Conservation (phyloP, 2,329 filamentous ascomycete genomes). For the Trichoderma guizhouense region DNA sequence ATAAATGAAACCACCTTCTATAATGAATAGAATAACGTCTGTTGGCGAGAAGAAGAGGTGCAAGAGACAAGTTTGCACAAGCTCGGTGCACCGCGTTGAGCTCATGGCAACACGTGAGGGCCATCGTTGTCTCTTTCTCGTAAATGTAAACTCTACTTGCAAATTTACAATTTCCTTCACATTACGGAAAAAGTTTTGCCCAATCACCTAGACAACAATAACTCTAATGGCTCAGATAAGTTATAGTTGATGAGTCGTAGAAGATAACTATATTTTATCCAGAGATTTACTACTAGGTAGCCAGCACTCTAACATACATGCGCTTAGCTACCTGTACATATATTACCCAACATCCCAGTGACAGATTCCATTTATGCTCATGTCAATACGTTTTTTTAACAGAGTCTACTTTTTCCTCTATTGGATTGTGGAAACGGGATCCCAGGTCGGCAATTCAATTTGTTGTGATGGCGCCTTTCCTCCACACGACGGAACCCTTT, state of each 20-base stretch:
- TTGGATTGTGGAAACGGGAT: too few species aligned
- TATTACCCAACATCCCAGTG: too few species aligned
- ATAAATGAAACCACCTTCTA: background rate
- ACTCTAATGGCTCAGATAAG: background rate
- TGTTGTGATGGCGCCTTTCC: too few species aligned
- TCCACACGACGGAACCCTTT: background rate
- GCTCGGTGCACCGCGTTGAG: background rate
- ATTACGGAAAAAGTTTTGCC: background rate
- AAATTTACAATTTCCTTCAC: background rate
- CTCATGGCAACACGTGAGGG: background rate
- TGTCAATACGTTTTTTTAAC: too few species aligned
- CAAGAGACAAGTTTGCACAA: background rate
- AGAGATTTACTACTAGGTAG: background rate
- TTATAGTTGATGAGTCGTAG: background rate
- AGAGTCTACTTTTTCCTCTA: too few species aligned
- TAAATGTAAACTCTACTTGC: background rate
- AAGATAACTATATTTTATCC: background rate
- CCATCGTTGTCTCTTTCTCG: background rate
- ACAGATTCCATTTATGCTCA: too few species aligned
- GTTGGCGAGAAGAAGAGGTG: background rate
- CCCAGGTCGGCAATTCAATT: too few species aligned
- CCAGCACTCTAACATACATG: background rate
- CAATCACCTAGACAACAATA: background rate
- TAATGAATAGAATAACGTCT: background rate
- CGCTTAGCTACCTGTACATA: too few species aligned